phyloP scores from a whole-genome alignment of 495 filamentous ascomycete species.

The Rhypophila decipiens region DNA sequence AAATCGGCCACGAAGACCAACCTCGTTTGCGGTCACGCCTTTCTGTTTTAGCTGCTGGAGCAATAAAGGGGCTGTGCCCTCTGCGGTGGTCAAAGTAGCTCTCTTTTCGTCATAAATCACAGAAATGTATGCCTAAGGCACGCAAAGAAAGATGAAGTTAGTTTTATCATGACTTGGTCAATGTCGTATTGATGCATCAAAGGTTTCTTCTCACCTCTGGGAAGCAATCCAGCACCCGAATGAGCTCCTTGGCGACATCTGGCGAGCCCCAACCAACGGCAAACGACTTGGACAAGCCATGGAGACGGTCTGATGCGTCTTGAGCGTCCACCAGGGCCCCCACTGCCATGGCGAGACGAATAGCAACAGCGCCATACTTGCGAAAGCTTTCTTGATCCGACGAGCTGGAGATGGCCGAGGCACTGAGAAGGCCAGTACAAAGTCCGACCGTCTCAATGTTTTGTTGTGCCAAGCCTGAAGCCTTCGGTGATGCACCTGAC shows the following conservation, averaged over 20 bases:
- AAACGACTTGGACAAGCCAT: not conserved
- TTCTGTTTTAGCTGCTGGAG: constrained; percentile 26
- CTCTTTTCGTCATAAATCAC: constrained; percentile 37
- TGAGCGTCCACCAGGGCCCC: not conserved
- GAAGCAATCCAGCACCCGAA: not conserved
- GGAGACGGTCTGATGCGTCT: not conserved
- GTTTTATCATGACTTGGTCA: too few species aligned
- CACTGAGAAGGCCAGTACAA: constrained; percentile 34
- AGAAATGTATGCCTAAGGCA: constrained; percentile 43
- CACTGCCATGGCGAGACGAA: not conserved
- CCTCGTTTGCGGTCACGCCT: constrained; percentile 26
- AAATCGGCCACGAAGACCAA: constrained; percentile 35
- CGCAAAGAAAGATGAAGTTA: too few species aligned
- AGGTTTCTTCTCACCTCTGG: not conserved
- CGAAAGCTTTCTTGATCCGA: not conserved
- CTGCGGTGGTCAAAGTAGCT: constrained; percentile 29
- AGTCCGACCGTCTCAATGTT: constrained; percentile 15
- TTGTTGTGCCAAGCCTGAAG: not conserved
- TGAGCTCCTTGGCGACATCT: not conserved
- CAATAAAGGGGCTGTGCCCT: constrained; percentile 15
- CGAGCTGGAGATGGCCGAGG: constrained; percentile 23
- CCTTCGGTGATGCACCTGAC: not conserved
- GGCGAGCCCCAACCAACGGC: not conserved
- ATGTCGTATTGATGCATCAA: too few species aligned
- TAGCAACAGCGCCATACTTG: not conserved